Conservation (phyloP, 1,284 basidiomycete species). For the Psilocybe mexicana region DNA sequence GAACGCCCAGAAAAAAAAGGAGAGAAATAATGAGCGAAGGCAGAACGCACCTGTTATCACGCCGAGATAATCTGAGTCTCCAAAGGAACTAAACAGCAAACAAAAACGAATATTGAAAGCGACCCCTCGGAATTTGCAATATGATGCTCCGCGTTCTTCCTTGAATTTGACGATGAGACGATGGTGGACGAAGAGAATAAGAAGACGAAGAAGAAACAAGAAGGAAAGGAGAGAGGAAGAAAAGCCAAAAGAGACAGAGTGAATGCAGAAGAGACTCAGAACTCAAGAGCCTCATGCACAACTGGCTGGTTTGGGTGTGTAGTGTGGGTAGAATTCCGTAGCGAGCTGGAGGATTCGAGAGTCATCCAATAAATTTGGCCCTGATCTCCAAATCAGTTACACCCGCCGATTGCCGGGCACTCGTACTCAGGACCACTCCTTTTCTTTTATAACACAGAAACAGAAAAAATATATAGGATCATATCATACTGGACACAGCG, state of each 20-base stretch:
- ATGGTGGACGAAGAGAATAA: neutral
- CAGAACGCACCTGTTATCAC: neutral
- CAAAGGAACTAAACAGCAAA: neutral
- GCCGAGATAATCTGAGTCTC: neutral
- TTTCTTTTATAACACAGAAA: constrained; percentile 19
- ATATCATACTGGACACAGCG: constrained; percentile 11
- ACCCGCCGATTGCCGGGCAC: neutral
- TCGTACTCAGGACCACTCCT: neutral
- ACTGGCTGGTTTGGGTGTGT: neutral
- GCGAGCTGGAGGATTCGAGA: too few relatives aligned
- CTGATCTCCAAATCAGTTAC: neutral
- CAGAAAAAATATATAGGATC: constrained; percentile 22
- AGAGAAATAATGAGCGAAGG: neutral
- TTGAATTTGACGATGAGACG: neutral
- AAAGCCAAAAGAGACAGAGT: neutral
- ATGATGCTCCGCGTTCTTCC: neutral
- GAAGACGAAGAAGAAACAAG: neutral
- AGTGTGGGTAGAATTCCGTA: neutral
- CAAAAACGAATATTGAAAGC: neutral
- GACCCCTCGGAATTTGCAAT: neutral
- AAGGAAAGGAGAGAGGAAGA: neutral
- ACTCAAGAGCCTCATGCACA: constrained; percentile 2
- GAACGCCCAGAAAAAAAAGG: neutral
- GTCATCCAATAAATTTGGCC: too few relatives aligned
- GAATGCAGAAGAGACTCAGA: too few relatives aligned